A percentile compares a stretch with the other conserved stretches of the same genome.
These are phyloP conservation scores for Neobulgaria alba DNA, from an alignment of 2,329 filamentous ascomycete species.

Conservation along the genomic window DNA sequence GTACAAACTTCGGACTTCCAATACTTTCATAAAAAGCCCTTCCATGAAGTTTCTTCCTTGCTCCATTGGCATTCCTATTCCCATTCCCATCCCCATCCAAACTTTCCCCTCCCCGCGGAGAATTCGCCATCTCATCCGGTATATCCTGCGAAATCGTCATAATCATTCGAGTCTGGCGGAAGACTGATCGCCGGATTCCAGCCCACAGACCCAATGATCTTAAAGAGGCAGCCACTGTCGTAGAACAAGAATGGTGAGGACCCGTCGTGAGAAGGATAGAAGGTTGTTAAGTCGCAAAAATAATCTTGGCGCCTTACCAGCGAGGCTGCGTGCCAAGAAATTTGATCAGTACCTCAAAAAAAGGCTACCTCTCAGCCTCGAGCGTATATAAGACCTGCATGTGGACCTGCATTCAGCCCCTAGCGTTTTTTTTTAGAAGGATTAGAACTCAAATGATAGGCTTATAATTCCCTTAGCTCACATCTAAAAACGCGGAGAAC, in stretches of 20 bases:
- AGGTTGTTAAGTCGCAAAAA: slow-evolving; percentile 6
- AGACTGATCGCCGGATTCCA: slow-evolving; percentile 20
- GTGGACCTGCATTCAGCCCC: no score
- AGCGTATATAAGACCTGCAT: no score
- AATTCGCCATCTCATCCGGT: slow-evolving; percentile 8
- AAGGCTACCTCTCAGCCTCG: no score
- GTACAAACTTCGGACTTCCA: slow-evolving; percentile 79
- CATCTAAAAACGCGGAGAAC: no score
- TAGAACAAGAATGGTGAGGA: slow-evolving; percentile 1
- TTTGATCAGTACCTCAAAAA: no score
- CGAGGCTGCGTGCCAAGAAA: no score
- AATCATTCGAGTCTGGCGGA: slow-evolving; percentile 10
- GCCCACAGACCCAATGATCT: slow-evolving; percentile 22
- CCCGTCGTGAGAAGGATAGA: neutral
- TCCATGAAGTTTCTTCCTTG: slow-evolving; percentile 60
- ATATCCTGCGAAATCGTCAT: slow-evolving; percentile 15
- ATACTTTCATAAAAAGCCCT: slow-evolving; percentile 92
- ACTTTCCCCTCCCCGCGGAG: neutral
- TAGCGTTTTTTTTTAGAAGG: no score
- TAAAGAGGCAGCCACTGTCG: slow-evolving; percentile 18
- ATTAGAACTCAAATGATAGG: no score
- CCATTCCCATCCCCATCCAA: neutral
- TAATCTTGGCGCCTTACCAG: slow-evolving; percentile 14
- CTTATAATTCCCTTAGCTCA: no score
- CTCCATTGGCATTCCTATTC: neutral